phyloP scores from a whole-genome alignment of 768 basidiomycete genomes.

The Hydnomerulius pinastri region DNA sequence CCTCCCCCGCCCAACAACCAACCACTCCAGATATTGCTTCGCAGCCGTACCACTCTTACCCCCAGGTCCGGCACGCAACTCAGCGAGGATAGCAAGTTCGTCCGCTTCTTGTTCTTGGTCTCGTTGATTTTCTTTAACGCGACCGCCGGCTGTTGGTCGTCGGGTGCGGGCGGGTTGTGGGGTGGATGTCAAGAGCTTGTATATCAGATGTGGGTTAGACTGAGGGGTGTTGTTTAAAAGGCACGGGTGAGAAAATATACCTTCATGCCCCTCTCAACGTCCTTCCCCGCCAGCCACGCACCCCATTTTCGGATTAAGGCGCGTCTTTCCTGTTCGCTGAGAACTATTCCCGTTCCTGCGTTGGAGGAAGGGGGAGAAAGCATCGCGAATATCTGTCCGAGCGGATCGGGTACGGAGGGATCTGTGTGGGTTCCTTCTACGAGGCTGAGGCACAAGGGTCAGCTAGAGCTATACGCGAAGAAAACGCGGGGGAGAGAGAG shows the following conservation, averaged over 20 bases:
- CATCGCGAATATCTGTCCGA: conserved; percentile 29
- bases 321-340: conserved; percentile 46
- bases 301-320: conserved; percentile 71
- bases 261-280: conserved; percentile 71
- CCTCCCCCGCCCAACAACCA: conserved; percentile 70
- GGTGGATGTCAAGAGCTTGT: conserved; percentile 24
- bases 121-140: conserved; percentile 25
- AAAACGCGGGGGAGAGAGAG: not conserved
- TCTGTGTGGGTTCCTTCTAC: conserved; percentile 27
- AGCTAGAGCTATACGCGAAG: not conserved
- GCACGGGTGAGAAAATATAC: conserved; percentile 36
- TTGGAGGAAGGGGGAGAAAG: conserved; percentile 16
- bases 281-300: conserved; percentile 73
- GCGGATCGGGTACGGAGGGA: conserved; percentile 25
- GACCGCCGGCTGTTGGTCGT: conserved; percentile 19
- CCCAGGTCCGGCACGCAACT: conserved; percentile 16
- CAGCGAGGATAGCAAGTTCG: conserved; percentile 29
- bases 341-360: not conserved
- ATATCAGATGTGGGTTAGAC: not conserved
- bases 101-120: conserved; percentile 26
- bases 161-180: conserved; percentile 18
- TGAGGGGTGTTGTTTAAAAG: not conserved
- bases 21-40: conserved; percentile 74
- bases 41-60: conserved; percentile 45
- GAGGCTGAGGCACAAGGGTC: no score